Evolutionary conservation across 2,329 filamentous ascomycete genomes (phyloP).

Genomic region (Ophiostoma fasciatum): DNA sequence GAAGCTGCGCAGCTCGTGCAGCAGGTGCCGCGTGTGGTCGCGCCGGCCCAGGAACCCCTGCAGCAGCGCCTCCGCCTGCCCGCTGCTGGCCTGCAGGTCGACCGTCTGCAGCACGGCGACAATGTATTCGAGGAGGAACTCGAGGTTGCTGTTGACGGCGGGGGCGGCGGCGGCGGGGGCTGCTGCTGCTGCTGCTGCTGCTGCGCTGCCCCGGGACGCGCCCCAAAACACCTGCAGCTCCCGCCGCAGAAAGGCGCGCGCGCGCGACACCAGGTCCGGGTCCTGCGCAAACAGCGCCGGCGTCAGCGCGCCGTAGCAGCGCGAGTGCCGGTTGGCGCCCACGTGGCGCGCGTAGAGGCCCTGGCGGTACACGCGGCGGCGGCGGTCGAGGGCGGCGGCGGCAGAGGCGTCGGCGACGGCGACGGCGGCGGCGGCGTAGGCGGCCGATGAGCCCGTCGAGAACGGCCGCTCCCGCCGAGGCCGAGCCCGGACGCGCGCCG

Average conservation of each 20-base stretch:
- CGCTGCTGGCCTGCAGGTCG: slow-evolving; percentile 64
- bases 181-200: slow-evolving; percentile 8
- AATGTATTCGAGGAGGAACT: slow-evolving; percentile 78
- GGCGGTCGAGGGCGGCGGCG: slow-evolving; percentile 31
- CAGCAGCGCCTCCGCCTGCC: slow-evolving; percentile 66
- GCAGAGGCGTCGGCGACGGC: slow-evolving; percentile 10
- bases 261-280: slow-evolving; percentile 55
- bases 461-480: too few species aligned
- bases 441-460: background rate
- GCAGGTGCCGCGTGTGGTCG: slow-evolving; percentile 56
- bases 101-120: slow-evolving; percentile 70
- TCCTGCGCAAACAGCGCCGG: slow-evolving; percentile 50
- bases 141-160: slow-evolving; percentile 38
- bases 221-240: slow-evolving; percentile 66
- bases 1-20: slow-evolving; percentile 77
- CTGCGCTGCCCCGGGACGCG: slow-evolving; percentile 5
- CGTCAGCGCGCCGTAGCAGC: slow-evolving; percentile 61
- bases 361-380: slow-evolving; percentile 58
- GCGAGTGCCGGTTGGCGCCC: slow-evolving; percentile 64
- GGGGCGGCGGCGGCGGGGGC: slow-evolving; percentile 12
- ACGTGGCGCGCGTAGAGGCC: slow-evolving; percentile 67
- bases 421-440: slow-evolving; percentile 13
- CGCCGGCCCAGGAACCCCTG: slow-evolving; percentile 58
- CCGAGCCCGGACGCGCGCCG: too few species aligned
- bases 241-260: slow-evolving; percentile 66